Base-by-base conservation (phyloP, 495 filamentous ascomycete genomes). In the Cudoniella acicularis region DNA sequence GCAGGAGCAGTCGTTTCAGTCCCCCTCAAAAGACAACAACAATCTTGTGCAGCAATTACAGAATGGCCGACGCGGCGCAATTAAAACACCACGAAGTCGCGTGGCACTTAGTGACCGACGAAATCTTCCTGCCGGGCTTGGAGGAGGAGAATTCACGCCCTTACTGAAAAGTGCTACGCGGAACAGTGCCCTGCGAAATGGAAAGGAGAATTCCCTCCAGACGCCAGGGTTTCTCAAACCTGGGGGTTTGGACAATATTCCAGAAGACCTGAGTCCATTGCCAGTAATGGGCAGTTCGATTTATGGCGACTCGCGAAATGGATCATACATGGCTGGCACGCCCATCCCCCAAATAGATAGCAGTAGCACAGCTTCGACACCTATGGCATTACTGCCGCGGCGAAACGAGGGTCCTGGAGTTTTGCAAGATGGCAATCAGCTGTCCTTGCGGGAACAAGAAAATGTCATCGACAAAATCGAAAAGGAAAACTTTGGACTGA, bases 381-480 rank as follows among this genome's bases (percentile, higher is more conserved):
- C 93, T 13, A 68, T 94, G 61, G 84, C 86, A 1, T 72, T 80
- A 43, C 74, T 89, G 43, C 79, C 87, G 16, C 80, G 84, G 61
- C 74, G 80, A 54, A 79, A 75, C 54, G 75, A 72, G 20, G 77
- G 73, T 36, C 82, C 80, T 45, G 87, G 83, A 1, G 80, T 87
- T 1, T 70, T 96, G 25, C 82, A 88, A 41, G 82, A 87, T 61
- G 92, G 91, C n/a, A 95, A 96, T 62, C 83, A 91, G 64, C 79
- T 95, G 65, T 93, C 92, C 3, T 74, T 98, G 50, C 85, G 92
- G 47, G 94, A 98, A 66, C 94, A 98, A 72, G 95, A 98, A 66
- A 89, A 90, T 62, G 89, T 94, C 56, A 93, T 98, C 64, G 91
- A 96, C 71, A 89, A 87, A 67, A 91, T 98, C 60, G 91, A 98